These are phyloP conservation scores for Cladobotryum mycophilum DNA, from an alignment of 2,329 filamentous ascomycete species.

Conservation along the genomic window DNA sequence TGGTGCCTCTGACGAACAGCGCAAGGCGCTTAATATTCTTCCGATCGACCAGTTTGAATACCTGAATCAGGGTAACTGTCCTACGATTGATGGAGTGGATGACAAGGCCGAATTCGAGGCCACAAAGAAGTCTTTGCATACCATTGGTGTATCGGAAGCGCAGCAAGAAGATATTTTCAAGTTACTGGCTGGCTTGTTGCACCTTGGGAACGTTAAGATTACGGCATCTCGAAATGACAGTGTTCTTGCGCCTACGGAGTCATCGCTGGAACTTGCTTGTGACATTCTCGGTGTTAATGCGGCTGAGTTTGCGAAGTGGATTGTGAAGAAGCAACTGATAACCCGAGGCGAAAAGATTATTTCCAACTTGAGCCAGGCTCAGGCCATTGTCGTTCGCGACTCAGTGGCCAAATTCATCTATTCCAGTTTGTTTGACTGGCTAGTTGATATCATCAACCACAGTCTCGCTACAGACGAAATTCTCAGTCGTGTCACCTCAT, in stretches of 20 bases:
- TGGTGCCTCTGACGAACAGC: slow-evolving; percentile 79
- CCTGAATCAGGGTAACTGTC: slow-evolving; percentile 88
- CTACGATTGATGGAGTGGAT: slow-evolving; percentile 88
- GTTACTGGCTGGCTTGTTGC: slow-evolving; percentile 81
- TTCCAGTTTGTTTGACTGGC: slow-evolving; percentile 96
- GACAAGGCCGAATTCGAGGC: slow-evolving; percentile 91
- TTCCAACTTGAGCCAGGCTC: slow-evolving; percentile 87
- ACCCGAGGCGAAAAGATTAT: slow-evolving; percentile 97
- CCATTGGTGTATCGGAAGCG: slow-evolving; percentile 71
- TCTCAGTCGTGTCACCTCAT: slow-evolving; percentile 72
- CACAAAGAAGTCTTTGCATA: slow-evolving; percentile 77
- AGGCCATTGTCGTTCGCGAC: slow-evolving; percentile 89
- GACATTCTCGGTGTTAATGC: slow-evolving; percentile 81
- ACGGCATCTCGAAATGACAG: slow-evolving; percentile 85
- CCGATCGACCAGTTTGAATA: slow-evolving; percentile 91
- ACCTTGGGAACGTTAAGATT: slow-evolving; percentile 96
- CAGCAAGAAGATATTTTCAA: slow-evolving; percentile 85
- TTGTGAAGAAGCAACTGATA: slow-evolving; percentile 95
- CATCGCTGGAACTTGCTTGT: slow-evolving; percentile 74
- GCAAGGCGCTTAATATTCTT: slow-evolving; percentile 69
- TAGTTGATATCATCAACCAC: slow-evolving; percentile 93
- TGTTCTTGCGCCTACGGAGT: slow-evolving; percentile 71
- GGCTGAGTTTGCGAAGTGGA: slow-evolving; percentile 90
- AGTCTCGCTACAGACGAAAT: slow-evolving; percentile 87
- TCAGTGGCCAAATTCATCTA: slow-evolving; percentile 99